Percentiles rank a stretch among this genome's conserved stretches.
These are phyloP conservation scores for Pseudopediastrum boryanum DNA, from an alignment of 139 green algal genomes.

Conservation along the genomic window DNA sequence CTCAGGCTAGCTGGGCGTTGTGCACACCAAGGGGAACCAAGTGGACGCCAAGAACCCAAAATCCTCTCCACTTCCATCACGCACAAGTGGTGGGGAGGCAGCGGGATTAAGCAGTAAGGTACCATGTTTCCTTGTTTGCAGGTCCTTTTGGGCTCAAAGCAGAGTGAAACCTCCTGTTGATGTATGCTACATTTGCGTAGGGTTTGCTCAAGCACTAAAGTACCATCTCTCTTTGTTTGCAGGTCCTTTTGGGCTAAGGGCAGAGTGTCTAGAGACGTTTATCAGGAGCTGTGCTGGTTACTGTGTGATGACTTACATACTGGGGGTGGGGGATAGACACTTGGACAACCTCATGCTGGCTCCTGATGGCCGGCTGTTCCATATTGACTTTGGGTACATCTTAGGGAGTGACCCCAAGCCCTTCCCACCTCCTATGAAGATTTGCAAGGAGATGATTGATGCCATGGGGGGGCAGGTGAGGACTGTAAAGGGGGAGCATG, in stretches of 20 bases:
- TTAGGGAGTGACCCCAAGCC: constrained; percentile 94
- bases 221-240: constrained; percentile 8
- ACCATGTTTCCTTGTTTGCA: constrained; percentile 27
- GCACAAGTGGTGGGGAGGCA: too few species aligned
- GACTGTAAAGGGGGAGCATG: too few species aligned
- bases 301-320: constrained; percentile 97
- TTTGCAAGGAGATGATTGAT: constrained; percentile 93
- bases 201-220: too few species aligned
- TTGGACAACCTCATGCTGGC: constrained; percentile 96
- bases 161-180: constrained; percentile 38
- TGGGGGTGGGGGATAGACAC: constrained; percentile 95
- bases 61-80: too few species aligned
- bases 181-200: too few species aligned
- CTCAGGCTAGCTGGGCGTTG: too few species aligned
- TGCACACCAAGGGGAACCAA: neutral
- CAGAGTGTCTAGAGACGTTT: constrained; percentile 84
- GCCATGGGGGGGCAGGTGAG: constrained; percentile 88
- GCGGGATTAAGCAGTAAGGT: too few species aligned
- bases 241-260: constrained; percentile 76
- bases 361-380: constrained; percentile 89
- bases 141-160: constrained; percentile 76
- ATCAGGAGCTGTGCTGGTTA: constrained; percentile 94
- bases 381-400: constrained; percentile 99
- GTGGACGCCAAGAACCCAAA: neutral
- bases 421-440: constrained; percentile 95